Conservation (phyloP, 129 eudicot genomes). For the Oenanthe sinensis region DNA sequence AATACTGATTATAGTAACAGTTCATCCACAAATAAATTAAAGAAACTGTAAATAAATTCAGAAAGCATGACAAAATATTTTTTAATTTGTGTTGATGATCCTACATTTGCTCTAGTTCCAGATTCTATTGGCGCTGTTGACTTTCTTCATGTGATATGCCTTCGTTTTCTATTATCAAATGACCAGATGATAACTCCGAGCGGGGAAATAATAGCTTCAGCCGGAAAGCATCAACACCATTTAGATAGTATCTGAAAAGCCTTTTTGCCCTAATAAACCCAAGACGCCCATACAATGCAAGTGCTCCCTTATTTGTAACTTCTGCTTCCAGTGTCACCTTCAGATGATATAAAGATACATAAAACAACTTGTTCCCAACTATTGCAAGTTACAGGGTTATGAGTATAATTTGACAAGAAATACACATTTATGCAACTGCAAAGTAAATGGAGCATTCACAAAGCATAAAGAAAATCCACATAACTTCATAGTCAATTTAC, state of each 20-base stretch:
- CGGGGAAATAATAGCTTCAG: conserved; percentile 77
- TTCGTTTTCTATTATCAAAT: conserved; percentile 20
- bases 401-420: not conserved
- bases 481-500: not conserved
- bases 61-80: not conserved
- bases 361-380: not conserved
- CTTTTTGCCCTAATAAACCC: conserved; percentile 94
- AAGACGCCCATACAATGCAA: conserved; percentile 78
- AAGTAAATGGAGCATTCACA: not conserved
- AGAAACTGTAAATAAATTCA: not conserved
- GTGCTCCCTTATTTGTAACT: conserved; percentile 94
- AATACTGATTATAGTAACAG: not conserved
- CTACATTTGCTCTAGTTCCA: not conserved
- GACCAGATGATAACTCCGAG: conserved; percentile 31
- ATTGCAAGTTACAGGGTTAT: not conserved
- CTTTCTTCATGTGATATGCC: conserved; percentile 15
- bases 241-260: conserved; percentile 79
- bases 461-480: not conserved
- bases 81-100: not conserved
- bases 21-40: not conserved
- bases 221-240: conserved; percentile 96
- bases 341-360: not conserved
- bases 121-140: not conserved
- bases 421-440: not conserved
- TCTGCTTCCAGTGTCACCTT: conserved; percentile 95